Evolutionary conservation across 2,329 filamentous ascomycete species (phyloP).

Genomic region (Trichoderma breve): DNA sequence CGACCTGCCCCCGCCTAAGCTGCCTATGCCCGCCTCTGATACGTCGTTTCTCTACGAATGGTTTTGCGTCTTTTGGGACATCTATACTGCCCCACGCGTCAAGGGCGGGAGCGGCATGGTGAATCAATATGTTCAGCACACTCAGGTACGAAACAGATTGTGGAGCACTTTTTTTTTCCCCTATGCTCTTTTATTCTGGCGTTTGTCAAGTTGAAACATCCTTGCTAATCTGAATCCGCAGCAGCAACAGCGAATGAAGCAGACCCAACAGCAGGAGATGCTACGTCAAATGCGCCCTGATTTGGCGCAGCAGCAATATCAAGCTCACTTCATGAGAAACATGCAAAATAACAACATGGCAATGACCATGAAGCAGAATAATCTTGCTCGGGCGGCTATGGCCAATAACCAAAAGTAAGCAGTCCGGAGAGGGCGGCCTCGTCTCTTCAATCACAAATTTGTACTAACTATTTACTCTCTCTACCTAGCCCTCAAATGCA

Average conservation of each 20-base stretch:
- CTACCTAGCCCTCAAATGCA: conserved; percentile 65
- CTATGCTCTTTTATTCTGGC: neutral
- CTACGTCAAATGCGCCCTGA: conserved; percentile 69
- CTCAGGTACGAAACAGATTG: conserved; percentile 60
- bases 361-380: conserved; percentile 58
- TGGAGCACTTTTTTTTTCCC: conserved; percentile 11
- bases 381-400: conserved; percentile 71
- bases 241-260: conserved; percentile 69
- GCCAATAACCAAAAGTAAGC: conserved; percentile 74
- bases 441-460: neutral
- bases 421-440: neutral
- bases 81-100: conserved; percentile 78
- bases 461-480: neutral
- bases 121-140: conserved; percentile 75
- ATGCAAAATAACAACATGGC: conserved; percentile 61
- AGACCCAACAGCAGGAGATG: conserved; percentile 74
- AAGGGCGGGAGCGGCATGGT: conserved; percentile 63
- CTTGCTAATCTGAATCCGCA: conserved; percentile 31
- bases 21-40: conserved; percentile 63
- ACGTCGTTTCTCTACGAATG: conserved; percentile 93
- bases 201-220: neutral
- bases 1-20: conserved; percentile 73
- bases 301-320: conserved; percentile 55
- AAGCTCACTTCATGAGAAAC: conserved; percentile 64
- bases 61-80: conserved; percentile 98